Evolutionary conservation across 2,329 filamentous ascomycete species (phyloP).

Genomic region (Hypoxylon sp.): DNA sequence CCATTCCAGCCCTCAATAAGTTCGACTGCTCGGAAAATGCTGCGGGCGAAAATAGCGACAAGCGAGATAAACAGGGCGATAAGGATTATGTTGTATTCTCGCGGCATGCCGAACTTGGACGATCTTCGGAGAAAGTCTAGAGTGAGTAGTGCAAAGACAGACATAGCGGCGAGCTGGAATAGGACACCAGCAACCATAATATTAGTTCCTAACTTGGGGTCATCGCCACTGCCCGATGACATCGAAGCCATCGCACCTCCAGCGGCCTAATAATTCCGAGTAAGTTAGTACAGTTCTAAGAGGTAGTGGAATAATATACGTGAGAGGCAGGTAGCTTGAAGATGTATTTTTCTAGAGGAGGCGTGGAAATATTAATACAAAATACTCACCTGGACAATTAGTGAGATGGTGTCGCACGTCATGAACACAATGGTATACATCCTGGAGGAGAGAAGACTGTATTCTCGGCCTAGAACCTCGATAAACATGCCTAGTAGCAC

Average conservation of each 20-base stretch:
- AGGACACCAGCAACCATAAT: slow-evolving; percentile 66
- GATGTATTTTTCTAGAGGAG: background rate
- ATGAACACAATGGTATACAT: slow-evolving; percentile 65
- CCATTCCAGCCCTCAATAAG: slow-evolving; percentile 65
- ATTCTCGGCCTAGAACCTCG: slow-evolving; percentile 59
- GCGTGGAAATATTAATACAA: background rate
- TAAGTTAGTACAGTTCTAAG: slow-evolving; percentile 2
- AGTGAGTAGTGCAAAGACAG: slow-evolving; percentile 60
- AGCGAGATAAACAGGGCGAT: slow-evolving; percentile 60
- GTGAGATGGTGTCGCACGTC: slow-evolving; percentile 62
- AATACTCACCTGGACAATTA: slow-evolving; percentile 58
- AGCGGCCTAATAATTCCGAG: slow-evolving; percentile 52
- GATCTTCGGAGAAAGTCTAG: slow-evolving; percentile 58
- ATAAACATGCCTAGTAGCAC: slow-evolving; percentile 65
- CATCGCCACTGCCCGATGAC: slow-evolving; percentile 53
- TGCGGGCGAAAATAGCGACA: slow-evolving; percentile 63
- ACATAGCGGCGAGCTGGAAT: slow-evolving; percentile 66
- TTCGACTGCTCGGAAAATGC: slow-evolving; percentile 66
- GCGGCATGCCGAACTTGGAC: slow-evolving; percentile 53
- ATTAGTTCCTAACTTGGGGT: slow-evolving; percentile 61
- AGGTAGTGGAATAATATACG: background rate
- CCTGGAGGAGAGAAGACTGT: slow-evolving; percentile 60
- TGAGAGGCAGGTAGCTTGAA: background rate
- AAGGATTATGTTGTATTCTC: slow-evolving; percentile 48
- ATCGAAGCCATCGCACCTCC: slow-evolving; percentile 64